Evolutionary conservation across 2,329 filamentous ascomycete genomes (phyloP), one percentile per base, ranked within the genome.

Genomic region (Paracoccidioides lutzii): DNA sequence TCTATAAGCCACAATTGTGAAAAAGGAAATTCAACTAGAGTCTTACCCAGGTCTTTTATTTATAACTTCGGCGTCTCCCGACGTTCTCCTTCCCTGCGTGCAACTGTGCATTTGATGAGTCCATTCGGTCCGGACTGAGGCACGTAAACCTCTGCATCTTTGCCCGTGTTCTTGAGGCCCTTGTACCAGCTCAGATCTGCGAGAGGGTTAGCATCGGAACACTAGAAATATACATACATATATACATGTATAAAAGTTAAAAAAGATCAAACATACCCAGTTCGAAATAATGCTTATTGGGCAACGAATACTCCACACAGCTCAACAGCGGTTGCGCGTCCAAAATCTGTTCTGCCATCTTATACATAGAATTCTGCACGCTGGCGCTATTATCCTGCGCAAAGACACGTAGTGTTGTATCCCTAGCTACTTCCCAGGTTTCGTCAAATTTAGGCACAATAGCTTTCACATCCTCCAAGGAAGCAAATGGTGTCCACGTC

Each of bases 211-310:
- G 14, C 6, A 2, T 22, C 28, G 28, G 22, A 22, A 15, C 42
- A 38, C n/a, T 38, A 45, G 44, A 59, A 58, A 52, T 52, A 59
- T 28, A 41, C 22, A 44, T 35, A 52, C 3, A 32, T n/a, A 37
- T 28, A 53, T n/a, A 28, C n/a, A 22, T 10, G 41, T 8, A 15
- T 22, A 28, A 37, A n/a, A 22, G 32, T 5, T 2, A 28, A 35
- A 41, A 44, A 14, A 4, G 9, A 38, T 15, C 41, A 42, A 57
- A 68, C 71, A 52, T 65, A 72, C 71, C 87, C 71, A 97, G 85
- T 73, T 97, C 91, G 68, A 97, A 97, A 76, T 96, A 97, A 75
- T 98, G 93, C 77, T 96, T 97, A 78, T 98, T 98, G 9, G 93
- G 93, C 66, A 98, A 78, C 7, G 85, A 78, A 69, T 96, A 97